Percentiles rank a stretch among this genome's conserved stretches.
Evolutionary conservation across 2,329 filamentous ascomycete genomes (phyloP).

Genomic region (Aspergillus brasiliensis): DNA sequence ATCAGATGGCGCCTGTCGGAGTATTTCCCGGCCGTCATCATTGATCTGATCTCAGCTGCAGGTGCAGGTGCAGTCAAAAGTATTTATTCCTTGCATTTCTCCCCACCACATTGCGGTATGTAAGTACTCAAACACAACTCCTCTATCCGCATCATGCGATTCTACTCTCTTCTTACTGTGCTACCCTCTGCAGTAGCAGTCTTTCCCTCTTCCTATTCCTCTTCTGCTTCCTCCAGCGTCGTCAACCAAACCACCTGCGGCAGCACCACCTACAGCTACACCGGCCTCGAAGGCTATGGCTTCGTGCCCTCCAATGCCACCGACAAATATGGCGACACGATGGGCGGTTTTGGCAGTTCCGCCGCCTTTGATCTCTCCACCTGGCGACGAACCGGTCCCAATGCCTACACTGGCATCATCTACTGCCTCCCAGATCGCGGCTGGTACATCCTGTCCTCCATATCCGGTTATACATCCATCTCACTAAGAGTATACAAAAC

Average conservation of each 20-base stretch:
- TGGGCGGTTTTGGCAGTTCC: slow-evolving; percentile 67
- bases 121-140: background rate
- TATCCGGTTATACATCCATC: background rate
- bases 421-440: slow-evolving; percentile 69
- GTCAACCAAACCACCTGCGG: slow-evolving; percentile 60
- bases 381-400: slow-evolving; percentile 58
- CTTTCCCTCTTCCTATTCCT: background rate
- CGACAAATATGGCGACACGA: slow-evolving; percentile 70
- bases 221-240: slow-evolving; percentile 11
- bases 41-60: background rate
- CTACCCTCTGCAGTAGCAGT: slow-evolving; percentile 23
- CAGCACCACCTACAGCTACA: slow-evolving; percentile 65
- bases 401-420: slow-evolving; percentile 62
- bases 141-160: background rate
- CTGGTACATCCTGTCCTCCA: slow-evolving; percentile 50
- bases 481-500: background rate
- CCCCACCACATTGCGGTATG: background rate
- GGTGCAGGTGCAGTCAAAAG: too few relatives aligned
- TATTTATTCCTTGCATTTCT: background rate
- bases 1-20: background rate
- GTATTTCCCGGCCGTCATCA: background rate
- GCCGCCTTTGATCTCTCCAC: slow-evolving; percentile 62
- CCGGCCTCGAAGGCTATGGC: slow-evolving; percentile 68
- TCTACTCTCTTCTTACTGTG: slow-evolving; percentile 4
- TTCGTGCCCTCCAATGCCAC: slow-evolving; percentile 58